Base-by-base conservation (phyloP, 192 early-diverging fungal species). In the Dimargaris cristalligena region DNA sequence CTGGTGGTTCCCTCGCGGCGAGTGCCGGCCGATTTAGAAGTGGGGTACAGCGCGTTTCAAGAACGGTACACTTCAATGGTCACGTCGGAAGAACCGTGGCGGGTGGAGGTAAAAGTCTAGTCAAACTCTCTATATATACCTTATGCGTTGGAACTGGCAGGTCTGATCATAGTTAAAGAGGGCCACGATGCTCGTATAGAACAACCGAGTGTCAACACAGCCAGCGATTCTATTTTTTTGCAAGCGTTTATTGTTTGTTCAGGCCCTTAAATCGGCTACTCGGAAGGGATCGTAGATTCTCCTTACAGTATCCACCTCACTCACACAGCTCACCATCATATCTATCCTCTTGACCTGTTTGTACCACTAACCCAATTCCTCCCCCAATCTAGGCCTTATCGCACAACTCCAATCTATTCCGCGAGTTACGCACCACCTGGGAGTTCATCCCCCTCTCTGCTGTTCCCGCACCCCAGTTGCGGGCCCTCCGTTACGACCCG, bases 41-140 rank as follows among this genome's bases (percentile, higher is more conserved):
- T 92, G 20, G 90, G 90, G 2, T 95, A 90, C 66, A 73, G 83
- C 31, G 70, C 79, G 0, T 78, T 91, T 46, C 74, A 75, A 57
- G 92, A 95, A 64, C 68, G 70, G 4, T 95, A 95, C 61, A 78
- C 77, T 18, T 90, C 87, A 26, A 71, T 67, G 28, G 89, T 95
- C 2, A 79, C 74, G 11, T 83, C 81, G 60, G 71, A 82, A 18
- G 69, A 75, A 44, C 74, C 83, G 18, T 59, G 74, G 60, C 65
- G 71, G 23, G 85, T 95, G 14, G 65, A 72, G 47, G 91, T 30
- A 23, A 52, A 16, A 16, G 50, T 30, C 23, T n/a, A n/a, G n/a
- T n/a, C n/a, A n/a, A n/a, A n/a, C n/a, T n/a, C n/a, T n/a, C n/a
- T n/a, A n/a, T n/a, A n/a, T n/a, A n/a, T n/a, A n/a, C n/a, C n/a